Base-by-base conservation (phyloP, 805 yeast species). In the Tanozyma kutaoensis region DNA sequence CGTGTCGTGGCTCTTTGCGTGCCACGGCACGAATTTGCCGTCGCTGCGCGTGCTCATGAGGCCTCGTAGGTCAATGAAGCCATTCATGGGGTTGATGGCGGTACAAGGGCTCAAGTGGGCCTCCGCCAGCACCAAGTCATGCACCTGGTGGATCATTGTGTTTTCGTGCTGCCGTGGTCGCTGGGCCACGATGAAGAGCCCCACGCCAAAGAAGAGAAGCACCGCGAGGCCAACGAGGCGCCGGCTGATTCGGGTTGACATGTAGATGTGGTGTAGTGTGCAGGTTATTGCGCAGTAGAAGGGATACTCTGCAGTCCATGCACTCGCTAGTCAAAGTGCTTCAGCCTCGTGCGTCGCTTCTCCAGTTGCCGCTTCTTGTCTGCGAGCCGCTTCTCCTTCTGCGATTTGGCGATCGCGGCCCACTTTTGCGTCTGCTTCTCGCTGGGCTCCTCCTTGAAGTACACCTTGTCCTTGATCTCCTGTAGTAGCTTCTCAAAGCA, bases 1-100 rank as follows among this genome's bases (percentile, higher is more conserved):
- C 39, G 68, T 69, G 36, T 76, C 91, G 46, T 64, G 66, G 1
- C 93, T 93, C 33, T 64, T 66, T 3, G 86, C 72, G 22, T 60
- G 50, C 82, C 86, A 81, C 14, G 76, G 52, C 48, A 31, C 30
- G 4, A 46, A 39, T 38, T 50, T 35, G 56, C 72, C 56, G 48
- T 65, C 58, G 51, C 73, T 36, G 34, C 65, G 35, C 45, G 55
- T 31, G 43, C 68, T 28, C 37, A 71, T 46, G 56, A 73, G 49
- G 42, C 69, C 42, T 40, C 69, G 28, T 56, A 73, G 47, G 55
- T 64, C 48, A 52, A 69, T 54, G 58, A 72, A 55, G 55, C 74
- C 41, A 48, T 62, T 46, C 63, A 56, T 40, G 11, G 66, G 63
- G 23, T 60, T 59, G 10, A 52, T 42, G 3, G 53, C 59, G 4